Base-by-base conservation (phyloP, 2,329 filamentous ascomycete species). In the Atkinsonella hypoxylon region DNA sequence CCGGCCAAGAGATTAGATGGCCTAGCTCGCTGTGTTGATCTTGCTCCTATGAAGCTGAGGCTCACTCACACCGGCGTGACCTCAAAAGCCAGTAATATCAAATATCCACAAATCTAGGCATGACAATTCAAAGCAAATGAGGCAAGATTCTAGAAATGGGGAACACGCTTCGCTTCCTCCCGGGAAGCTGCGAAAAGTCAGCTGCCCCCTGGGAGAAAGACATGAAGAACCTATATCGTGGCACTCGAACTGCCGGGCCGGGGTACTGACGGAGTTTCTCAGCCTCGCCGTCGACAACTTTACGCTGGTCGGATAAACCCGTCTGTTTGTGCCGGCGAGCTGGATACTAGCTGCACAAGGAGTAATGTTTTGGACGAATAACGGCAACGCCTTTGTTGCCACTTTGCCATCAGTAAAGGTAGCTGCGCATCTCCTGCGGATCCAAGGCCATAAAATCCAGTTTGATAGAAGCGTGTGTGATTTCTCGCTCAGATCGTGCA, bases 111-210 rank as follows among this genome's bases (percentile, higher is more conserved):
- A 43, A 48, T 26, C 39, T 36, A 39, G 42, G 17, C 18, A 48
- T 41, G 36, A 30, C 38, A 11, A 48, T 48, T 9, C 46, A 41
- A 34, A 4, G 30, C 46, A 17, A 39, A 48, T 34, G 39, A 34
- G 39, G 46, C 11, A 48, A 48, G 39, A 38, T 48, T 43, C 47
- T 48, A 34, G 39, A 48, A 48, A 26, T 26, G 4, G 30, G 47
- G 38, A 26, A 26, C 26, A 26, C 26, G 26, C 17, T 39, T 32
- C n/a, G 30, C 17, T 34, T 43, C 11, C 18, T 13, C 40, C 40
- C 20, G 22, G 18, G 20, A 42, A 11, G 39, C 31, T 48, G 47
- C 18, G 22, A 20, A 20, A 20, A 17, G 13, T 20, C 8, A 39
- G 26, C 26, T 26, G 26, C 26, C 26, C 30, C 47, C 39, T 42